A percentile compares a stretch with the other conserved stretches of the same genome.
Evolutionary conservation across 2,329 filamentous ascomycete species (phyloP).

Genomic region (Pseudonectria foliicola): DNA sequence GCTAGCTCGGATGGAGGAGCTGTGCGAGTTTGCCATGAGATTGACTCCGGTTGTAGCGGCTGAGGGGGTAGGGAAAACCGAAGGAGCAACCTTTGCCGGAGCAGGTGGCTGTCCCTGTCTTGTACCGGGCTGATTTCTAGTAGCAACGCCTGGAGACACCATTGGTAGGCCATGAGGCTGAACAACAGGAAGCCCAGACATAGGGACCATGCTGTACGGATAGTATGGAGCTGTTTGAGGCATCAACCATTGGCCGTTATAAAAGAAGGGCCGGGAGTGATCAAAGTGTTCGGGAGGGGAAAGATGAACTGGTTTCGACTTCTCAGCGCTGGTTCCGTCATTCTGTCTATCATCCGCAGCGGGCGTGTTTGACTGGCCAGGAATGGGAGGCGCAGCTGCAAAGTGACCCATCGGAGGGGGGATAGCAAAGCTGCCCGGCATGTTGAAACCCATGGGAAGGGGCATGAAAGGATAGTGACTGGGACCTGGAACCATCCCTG

Average conservation of each 20-base stretch:
- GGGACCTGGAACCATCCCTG: constrained; percentile 24
- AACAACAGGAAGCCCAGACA: constrained; percentile 20
- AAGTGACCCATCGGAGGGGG: constrained; percentile 18
- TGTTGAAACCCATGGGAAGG: constrained; percentile 33
- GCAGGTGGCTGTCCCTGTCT: constrained; percentile 7
- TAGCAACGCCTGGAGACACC: constrained; percentile 10
- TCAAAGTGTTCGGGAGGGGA: constrained; percentile 41
- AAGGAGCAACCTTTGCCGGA: constrained; percentile 10
- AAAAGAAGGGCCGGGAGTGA: constrained; percentile 35
- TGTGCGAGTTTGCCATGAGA: constrained; percentile 31
- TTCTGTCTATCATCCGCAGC: constrained; percentile 22
- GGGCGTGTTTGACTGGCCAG: constrained; percentile 16
- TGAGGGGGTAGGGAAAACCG: background rate
- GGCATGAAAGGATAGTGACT: constrained; percentile 32
- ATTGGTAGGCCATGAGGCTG: constrained; percentile 18
- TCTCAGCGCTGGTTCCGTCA: constrained; percentile 26
- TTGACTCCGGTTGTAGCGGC: constrained; percentile 1
- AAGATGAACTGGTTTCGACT: constrained; percentile 24
- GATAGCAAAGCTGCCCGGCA: constrained; percentile 23
- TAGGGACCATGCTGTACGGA: constrained; percentile 22
- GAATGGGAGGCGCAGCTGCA: constrained; percentile 6
- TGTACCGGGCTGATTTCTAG: constrained; percentile 16
- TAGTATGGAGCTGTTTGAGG: constrained; percentile 20
- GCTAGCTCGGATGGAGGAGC: constrained; percentile 54
- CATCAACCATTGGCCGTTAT: constrained; percentile 39